These are phyloP conservation scores for Sclerotinia spermophila DNA, from an alignment of 2,329 filamentous ascomycete genomes.

Conservation along the genomic window DNA sequence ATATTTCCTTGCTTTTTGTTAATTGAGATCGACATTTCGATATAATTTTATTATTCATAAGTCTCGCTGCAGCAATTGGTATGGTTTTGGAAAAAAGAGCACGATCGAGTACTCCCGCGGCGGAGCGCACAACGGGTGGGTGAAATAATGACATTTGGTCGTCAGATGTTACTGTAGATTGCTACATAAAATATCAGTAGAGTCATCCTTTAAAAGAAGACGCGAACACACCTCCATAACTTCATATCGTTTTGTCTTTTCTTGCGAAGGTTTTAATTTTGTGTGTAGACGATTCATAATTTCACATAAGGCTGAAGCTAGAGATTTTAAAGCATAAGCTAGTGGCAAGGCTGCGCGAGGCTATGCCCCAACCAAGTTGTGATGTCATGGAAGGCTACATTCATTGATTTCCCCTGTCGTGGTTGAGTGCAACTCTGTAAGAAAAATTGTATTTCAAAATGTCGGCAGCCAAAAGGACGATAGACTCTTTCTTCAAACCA, in stretches of 20 bases:
- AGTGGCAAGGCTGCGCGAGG: conserved; percentile 7
- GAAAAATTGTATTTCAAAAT: conserved; percentile 20
- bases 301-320: conserved; percentile 15
- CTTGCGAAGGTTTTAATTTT: conserved; percentile 6
- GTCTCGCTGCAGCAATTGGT: conserved; percentile 71
- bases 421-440: neutral
- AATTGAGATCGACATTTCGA: conserved; percentile 66
- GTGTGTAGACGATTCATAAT: conserved; percentile 9
- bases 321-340: conserved; percentile 3
- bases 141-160: conserved; percentile 61
- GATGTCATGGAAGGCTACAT: conserved; percentile 23
- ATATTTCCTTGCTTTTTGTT: conserved; percentile 60
- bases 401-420: neutral
- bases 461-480: conserved; percentile 53
- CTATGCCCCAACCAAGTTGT: neutral
- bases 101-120: conserved; percentile 72
- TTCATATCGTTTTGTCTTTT: conserved; percentile 27
- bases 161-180: conserved; percentile 19
- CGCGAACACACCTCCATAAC: conserved; percentile 29
- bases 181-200: conserved; percentile 23
- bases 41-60: conserved; percentile 73
- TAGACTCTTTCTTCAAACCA: conserved; percentile 66
- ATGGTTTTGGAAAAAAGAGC: conserved; percentile 76
- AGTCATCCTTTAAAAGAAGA: neutral
- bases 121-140: conserved; percentile 69